phyloP scores from a whole-genome alignment of 2,329 filamentous ascomycete genomes.

The Amauroascus verrucosus region DNA sequence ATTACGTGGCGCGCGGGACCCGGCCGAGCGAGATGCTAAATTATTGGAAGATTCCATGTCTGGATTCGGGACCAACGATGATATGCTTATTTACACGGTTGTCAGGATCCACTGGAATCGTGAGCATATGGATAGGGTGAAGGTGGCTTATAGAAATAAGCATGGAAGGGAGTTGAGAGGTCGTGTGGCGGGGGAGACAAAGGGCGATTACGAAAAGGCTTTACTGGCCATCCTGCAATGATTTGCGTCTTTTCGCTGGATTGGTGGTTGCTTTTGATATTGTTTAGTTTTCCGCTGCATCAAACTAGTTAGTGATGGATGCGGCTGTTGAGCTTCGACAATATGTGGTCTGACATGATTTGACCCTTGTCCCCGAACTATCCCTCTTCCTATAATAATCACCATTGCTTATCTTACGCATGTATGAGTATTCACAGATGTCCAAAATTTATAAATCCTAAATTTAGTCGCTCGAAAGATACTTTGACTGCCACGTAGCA shows the following conservation, averaged over 20 bases:
- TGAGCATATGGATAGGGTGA: slow-evolving; percentile 63
- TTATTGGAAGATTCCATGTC: slow-evolving; percentile 81
- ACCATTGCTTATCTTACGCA: not conserved
- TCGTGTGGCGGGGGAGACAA: slow-evolving; percentile 72
- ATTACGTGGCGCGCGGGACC: slow-evolving; percentile 65
- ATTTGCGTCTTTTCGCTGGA: slow-evolving; percentile 4
- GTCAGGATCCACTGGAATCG: slow-evolving; percentile 77
- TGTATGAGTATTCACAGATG: not conserved
- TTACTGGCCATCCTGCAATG: slow-evolving; percentile 56
- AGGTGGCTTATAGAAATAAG: slow-evolving; percentile 61
- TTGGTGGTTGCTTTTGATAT: not conserved
- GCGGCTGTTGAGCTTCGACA: not conserved
- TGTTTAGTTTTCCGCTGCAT: not conserved
- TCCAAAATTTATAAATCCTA: not conserved
- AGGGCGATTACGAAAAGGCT: slow-evolving; percentile 67
- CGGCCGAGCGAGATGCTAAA: slow-evolving; percentile 63
- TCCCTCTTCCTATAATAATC: not conserved
- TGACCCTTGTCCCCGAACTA: not conserved
- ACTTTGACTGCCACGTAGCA: not conserved
- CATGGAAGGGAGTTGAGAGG: slow-evolving; percentile 58
- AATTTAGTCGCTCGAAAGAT: not conserved
- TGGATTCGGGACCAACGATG: slow-evolving; percentile 77
- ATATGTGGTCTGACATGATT: not conserved
- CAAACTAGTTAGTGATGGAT: too few species aligned
- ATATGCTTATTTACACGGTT: slow-evolving; percentile 64